A percentile compares a stretch with the other conserved stretches of the same genome.
phyloP scores from a whole-genome alignment of 768 basidiomycete species.

The Rhizopogon vinicolor region DNA sequence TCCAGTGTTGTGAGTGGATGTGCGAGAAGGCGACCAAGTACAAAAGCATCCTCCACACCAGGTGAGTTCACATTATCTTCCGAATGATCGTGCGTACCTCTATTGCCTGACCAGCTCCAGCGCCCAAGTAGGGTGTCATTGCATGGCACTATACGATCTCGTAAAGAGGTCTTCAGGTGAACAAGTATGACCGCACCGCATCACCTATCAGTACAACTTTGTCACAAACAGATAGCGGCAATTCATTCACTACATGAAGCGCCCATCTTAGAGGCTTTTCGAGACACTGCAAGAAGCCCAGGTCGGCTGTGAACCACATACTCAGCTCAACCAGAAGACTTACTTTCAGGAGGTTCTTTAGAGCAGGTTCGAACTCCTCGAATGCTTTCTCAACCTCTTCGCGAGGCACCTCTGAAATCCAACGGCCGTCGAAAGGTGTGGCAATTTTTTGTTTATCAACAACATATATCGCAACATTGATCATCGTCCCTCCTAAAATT shows the following conservation, averaged over 20 bases:
- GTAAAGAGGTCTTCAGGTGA: not conserved
- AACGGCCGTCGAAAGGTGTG: constrained; percentile 21
- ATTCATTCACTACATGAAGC: constrained; percentile 32
- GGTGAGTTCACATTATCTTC: too few species aligned
- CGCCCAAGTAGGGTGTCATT: constrained; percentile 19
- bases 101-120: constrained; percentile 24
- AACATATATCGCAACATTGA: constrained; percentile 30
- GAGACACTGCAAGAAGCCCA: constrained; percentile 20
- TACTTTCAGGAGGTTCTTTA: constrained; percentile 21
- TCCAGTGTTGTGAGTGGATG: constrained; percentile 7
- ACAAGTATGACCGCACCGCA: constrained; percentile 23
- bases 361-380: constrained; percentile 30
- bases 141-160: constrained; percentile 14
- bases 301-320: too few species aligned
- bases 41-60: constrained; percentile 16
- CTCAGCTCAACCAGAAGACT: not conserved
- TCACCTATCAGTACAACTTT: constrained; percentile 43
- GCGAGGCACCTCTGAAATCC: constrained; percentile 16
- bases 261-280: constrained; percentile 34
- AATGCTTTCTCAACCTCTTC: constrained; percentile 25
- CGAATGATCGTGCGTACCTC: constrained; percentile 9
- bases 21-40: constrained; percentile 16
- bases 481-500: constrained; percentile 24
- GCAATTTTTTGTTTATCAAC: constrained; percentile 22
- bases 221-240: constrained; percentile 31